Evolutionary conservation across 2,329 filamentous ascomycete genomes (phyloP).

Genomic region (Xylariomycetidae sp.): DNA sequence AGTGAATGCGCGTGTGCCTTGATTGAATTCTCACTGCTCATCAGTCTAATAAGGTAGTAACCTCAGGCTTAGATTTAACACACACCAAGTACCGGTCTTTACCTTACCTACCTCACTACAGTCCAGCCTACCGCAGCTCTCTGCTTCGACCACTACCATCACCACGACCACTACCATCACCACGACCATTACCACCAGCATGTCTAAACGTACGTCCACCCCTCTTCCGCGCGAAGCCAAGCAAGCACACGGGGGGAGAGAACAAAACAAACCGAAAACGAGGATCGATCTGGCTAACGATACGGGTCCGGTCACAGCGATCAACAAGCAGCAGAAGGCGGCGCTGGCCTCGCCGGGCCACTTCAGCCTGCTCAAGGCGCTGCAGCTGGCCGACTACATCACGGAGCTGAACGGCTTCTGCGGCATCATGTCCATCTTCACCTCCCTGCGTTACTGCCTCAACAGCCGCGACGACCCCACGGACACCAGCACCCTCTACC

Average conservation of each 20-base stretch:
- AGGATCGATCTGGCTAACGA: slow-evolving; percentile 10
- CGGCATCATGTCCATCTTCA: slow-evolving; percentile 92
- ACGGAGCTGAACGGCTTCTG: slow-evolving; percentile 80
- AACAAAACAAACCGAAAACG: not conserved
- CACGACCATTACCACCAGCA: slow-evolving; percentile 34
- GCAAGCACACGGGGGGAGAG: no score
- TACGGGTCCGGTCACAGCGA: no score
- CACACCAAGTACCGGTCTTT: no score
- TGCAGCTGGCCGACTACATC: slow-evolving; percentile 79
- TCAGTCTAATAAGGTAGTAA: no score
- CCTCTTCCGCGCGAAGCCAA: no score
- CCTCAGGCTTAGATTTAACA: no score
- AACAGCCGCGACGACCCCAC: slow-evolving; percentile 67
- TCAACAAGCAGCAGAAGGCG: slow-evolving; percentile 72
- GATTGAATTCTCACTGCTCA: no score
- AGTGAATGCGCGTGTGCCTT: no score
- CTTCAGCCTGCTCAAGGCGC: slow-evolving; percentile 61
- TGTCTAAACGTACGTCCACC: slow-evolving; percentile 64
- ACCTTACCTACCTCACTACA: no score
- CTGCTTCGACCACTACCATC: no score
- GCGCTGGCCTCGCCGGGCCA: slow-evolving; percentile 65
- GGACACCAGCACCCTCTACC: slow-evolving; percentile 65
- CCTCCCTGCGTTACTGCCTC: slow-evolving; percentile 88
- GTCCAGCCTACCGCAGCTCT: no score
- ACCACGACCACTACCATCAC: no score